Evolutionary conservation across 257 asterid genomes (phyloP).

Genomic region (Oldenlandia corymbosa): DNA sequence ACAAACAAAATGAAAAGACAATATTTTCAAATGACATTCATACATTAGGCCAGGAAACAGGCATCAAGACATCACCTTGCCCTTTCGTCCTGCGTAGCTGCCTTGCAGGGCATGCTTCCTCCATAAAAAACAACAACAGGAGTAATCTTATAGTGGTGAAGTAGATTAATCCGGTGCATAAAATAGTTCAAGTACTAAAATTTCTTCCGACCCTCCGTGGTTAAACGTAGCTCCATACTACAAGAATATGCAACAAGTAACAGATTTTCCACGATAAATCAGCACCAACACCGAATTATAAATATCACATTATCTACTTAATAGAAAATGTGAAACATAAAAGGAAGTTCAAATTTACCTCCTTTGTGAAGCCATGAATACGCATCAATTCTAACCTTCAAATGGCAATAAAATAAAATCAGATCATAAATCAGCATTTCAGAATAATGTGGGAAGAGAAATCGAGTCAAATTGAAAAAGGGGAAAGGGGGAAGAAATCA

Average conservation of each 20-base stretch:
- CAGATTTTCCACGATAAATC: conserved; percentile 4
- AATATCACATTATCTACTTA: not conserved
- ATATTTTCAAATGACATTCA: not conserved
- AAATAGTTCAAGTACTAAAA: conserved; percentile 54
- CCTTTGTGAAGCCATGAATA: conserved; percentile 92
- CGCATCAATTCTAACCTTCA: conserved; percentile 78
- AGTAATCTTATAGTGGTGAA: conserved; percentile 55
- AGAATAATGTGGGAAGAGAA: not conserved
- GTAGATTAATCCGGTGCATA: conserved; percentile 72
- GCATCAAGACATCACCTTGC: conserved; percentile 39
- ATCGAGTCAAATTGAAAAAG: not conserved
- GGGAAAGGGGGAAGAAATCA: not conserved
- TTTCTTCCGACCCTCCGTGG: conserved; percentile 65
- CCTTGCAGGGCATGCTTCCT: conserved; percentile 61
- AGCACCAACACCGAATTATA: not conserved
- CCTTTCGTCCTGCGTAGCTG: conserved; percentile 63
- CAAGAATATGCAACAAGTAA: conserved; percentile 65
- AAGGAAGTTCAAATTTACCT: conserved; percentile 40
- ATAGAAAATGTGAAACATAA: not conserved
- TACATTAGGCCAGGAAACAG: not conserved
- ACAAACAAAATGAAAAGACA: not conserved
- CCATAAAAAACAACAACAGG: conserved; percentile 83
- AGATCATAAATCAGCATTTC: not conserved
- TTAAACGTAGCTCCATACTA: conserved; percentile 63
- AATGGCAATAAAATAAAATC: not conserved